Percentiles rank a stretch among this genome's conserved stretches.
These are phyloP conservation scores for Penicillium sp. DNA, from an alignment of 2,329 filamentous ascomycete genomes.

Conservation along the genomic window DNA sequence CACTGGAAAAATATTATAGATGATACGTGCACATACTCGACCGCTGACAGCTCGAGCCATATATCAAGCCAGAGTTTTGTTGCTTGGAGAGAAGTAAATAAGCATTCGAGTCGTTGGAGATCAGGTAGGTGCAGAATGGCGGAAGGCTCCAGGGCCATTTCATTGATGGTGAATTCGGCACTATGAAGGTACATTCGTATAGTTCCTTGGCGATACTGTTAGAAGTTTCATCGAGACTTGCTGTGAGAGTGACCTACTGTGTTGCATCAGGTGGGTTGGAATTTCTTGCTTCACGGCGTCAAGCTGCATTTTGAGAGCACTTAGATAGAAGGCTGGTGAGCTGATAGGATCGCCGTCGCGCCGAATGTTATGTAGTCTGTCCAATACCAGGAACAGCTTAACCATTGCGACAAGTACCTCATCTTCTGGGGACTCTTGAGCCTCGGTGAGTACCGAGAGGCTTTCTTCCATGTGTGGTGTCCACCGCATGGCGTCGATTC, in stretches of 20 bases:
- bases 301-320: conserved; percentile 23
- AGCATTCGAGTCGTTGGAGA: conserved; percentile 23
- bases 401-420: conserved; percentile 44
- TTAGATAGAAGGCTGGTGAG: conserved; percentile 19
- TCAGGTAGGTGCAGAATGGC: conserved; percentile 22
- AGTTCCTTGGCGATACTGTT: conserved; percentile 8
- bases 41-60: conserved; percentile 15
- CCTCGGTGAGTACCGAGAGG: conserved; percentile 49
- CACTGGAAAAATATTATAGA: conserved; percentile 29
- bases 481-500: conserved; percentile 56
- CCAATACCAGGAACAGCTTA: conserved; percentile 26
- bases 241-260: conserved; percentile 18
- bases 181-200: conserved; percentile 15
- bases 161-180: conserved; percentile 27
- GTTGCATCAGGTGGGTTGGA: conserved; percentile 17
- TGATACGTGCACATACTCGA: conserved; percentile 16
- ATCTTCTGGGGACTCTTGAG: conserved; percentile 54
- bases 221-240: background rate
- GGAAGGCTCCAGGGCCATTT: conserved; percentile 17
- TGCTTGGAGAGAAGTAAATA: conserved; percentile 23
- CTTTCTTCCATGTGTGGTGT: conserved; percentile 62
- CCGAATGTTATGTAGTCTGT: conserved; percentile 19
- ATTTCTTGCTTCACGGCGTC: conserved; percentile 21
- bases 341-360: conserved; percentile 16
- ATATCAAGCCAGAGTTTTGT: conserved; percentile 25